Percentiles rank a stretch among this genome's conserved stretches.
phyloP scores from a whole-genome alignment of 495 filamentous ascomycete genomes.

The Neurospora sp. region DNA sequence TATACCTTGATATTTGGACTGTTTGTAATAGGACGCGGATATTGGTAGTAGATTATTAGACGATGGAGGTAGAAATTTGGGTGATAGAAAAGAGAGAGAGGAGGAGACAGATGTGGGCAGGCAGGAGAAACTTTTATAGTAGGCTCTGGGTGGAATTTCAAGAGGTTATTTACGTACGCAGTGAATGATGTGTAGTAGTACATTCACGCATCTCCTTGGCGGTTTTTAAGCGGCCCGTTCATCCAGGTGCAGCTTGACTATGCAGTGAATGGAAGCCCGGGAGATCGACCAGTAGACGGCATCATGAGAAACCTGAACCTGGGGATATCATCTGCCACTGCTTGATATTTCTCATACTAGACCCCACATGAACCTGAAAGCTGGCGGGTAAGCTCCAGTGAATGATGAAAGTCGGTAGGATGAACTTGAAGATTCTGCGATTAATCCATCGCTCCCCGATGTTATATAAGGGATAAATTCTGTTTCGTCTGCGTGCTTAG shows the following conservation, averaged over 20 bases:
- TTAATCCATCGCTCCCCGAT: accelerated
- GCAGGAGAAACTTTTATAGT: neutral
- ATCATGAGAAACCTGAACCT: neutral
- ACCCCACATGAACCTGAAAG: neutral
- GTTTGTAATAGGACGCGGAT: neutral
- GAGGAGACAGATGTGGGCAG: neutral
- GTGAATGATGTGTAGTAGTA: neutral
- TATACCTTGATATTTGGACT: neutral
- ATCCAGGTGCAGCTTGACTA: neutral
- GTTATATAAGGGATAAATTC: neutral
- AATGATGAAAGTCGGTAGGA: neutral
- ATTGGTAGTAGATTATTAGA: neutral
- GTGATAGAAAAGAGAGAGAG: neutral
- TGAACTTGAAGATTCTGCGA: neutral
- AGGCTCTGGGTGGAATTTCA: neutral
- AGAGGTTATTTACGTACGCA: neutral
- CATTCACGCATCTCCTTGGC: neutral
- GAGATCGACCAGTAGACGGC: neutral
- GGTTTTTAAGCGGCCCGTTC: neutral
- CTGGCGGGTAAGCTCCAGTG: neutral
- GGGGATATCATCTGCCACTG: neutral
- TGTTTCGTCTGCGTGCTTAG: neutral
- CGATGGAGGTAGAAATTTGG: neutral
- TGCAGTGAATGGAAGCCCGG: neutral
- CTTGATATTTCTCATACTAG: neutral